phyloP scores from a whole-genome alignment of 306 rosid genomes.

The apple (Malus domestica) region ASM211411v1 NC_041803.1:4931001-4931500 shows the following conservation, averaged over 20 bases:
- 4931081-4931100: conserved; percentile 8
- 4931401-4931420: conserved; percentile 28
- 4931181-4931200: not conserved
- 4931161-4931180: not conserved
- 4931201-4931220: too few species aligned
- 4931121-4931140: conserved; percentile 5
- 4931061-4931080: conserved; percentile 58
- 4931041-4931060: conserved; percentile 54
- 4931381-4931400: conserved; percentile 50
- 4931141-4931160: not conserved
- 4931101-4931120: conserved; percentile 38
- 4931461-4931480: not conserved
- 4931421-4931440: conserved; percentile 20
- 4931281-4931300: too few species aligned
- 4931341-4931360: too few species aligned
- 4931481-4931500: not conserved
- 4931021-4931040: conserved; percentile 33
- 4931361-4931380: too few species aligned
- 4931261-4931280: too few species aligned
- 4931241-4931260: not conserved
- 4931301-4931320: too few species aligned
- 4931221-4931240: not conserved
- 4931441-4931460: conserved; percentile 26
- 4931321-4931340: not conserved
- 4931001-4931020: conserved; percentile 77